Evolutionary conservation across 352 stramenopile species (phyloP).

Genomic region (Blastocystis sp.): DNA sequence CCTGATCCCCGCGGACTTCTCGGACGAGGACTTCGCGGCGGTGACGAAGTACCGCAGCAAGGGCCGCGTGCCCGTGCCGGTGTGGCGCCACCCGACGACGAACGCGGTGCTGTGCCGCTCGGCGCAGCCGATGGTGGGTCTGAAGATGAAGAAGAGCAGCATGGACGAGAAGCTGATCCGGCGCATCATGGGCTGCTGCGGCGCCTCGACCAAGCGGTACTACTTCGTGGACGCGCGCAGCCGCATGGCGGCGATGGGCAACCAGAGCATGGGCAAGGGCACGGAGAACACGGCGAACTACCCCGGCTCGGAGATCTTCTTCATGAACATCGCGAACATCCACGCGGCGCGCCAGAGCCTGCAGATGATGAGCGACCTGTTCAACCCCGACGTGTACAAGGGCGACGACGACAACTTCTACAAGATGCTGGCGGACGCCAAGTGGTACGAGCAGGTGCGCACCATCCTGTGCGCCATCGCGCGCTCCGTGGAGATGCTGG

Average conservation of each 20-base stretch:
- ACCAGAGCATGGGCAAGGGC: slow-evolving; percentile 83
- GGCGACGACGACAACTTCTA: slow-evolving; percentile 87
- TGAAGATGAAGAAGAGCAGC: slow-evolving; percentile 85
- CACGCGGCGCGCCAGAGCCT: slow-evolving; percentile 90
- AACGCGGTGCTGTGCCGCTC: slow-evolving; percentile 86
- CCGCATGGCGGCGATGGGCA: slow-evolving; percentile 80
- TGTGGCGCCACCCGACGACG: slow-evolving; percentile 84
- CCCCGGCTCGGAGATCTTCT: slow-evolving; percentile 85
- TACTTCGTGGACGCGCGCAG: slow-evolving; percentile 83
- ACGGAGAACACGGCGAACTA: slow-evolving; percentile 93
- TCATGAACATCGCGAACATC: slow-evolving; percentile 98
- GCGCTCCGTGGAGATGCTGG: slow-evolving; percentile 86
- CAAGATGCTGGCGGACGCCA: slow-evolving; percentile 84
- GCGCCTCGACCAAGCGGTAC: slow-evolving; percentile 63
- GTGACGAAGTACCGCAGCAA: slow-evolving; percentile 87
- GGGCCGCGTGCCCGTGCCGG: slow-evolving; percentile 85
- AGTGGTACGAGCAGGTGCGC: slow-evolving; percentile 91
- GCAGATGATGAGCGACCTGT: slow-evolving; percentile 76
- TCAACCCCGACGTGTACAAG: slow-evolving; percentile 72
- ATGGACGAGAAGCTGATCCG: slow-evolving; percentile 86
- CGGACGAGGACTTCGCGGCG: slow-evolving; percentile 82
- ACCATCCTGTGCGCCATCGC: slow-evolving; percentile 86
- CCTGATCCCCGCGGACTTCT: slow-evolving; percentile 85
- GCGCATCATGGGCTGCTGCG: slow-evolving; percentile 79
- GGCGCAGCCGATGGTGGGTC: slow-evolving; percentile 89